A percentile compares a stretch with the other conserved stretches of the same genome.
Evolutionary conservation across 306 rosid genomes (phyloP).

Genomic region (Ceratonia siliqua): DNA sequence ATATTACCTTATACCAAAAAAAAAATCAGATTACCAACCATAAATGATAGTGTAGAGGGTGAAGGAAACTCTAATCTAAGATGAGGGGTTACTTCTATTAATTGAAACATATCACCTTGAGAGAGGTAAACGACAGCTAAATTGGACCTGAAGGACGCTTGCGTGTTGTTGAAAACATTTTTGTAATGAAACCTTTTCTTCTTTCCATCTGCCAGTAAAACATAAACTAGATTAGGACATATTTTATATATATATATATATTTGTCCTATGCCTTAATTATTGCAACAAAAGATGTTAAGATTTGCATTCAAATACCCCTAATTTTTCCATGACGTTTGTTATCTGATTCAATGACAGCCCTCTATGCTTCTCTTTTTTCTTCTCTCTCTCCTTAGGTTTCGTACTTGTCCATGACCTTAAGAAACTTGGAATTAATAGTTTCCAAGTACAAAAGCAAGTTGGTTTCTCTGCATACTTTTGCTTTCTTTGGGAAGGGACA

Average conservation of each 20-base stretch:
- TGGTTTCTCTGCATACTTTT: slow-evolving; percentile 29
- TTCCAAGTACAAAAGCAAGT: slow-evolving; percentile 55
- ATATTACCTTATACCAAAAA: background rate
- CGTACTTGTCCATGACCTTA: slow-evolving; percentile 36
- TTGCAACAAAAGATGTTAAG: background rate
- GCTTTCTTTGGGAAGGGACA: slow-evolving; percentile 36
- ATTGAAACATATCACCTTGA: slow-evolving; percentile 9
- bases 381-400: slow-evolving; percentile 33
- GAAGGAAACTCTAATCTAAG: background rate
- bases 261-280: too few species aligned
- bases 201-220: slow-evolving; percentile 36
- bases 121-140: slow-evolving; percentile 1
- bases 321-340: slow-evolving; percentile 17
- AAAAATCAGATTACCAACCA: background rate
- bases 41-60: background rate
- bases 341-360: background rate
- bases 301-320: slow-evolving; percentile 29
- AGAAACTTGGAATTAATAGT: slow-evolving; percentile 42
- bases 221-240: background rate
- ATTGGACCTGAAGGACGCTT: slow-evolving; percentile 25
- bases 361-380: slow-evolving; percentile 30
- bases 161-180: slow-evolving; percentile 14
- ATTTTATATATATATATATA: too few species aligned
- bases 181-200: slow-evolving; percentile 21
- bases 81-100: background rate